Evolutionary conservation across 495 filamentous ascomycete genomes (phyloP).

Genomic region (Hypoxylon fuscum): DNA sequence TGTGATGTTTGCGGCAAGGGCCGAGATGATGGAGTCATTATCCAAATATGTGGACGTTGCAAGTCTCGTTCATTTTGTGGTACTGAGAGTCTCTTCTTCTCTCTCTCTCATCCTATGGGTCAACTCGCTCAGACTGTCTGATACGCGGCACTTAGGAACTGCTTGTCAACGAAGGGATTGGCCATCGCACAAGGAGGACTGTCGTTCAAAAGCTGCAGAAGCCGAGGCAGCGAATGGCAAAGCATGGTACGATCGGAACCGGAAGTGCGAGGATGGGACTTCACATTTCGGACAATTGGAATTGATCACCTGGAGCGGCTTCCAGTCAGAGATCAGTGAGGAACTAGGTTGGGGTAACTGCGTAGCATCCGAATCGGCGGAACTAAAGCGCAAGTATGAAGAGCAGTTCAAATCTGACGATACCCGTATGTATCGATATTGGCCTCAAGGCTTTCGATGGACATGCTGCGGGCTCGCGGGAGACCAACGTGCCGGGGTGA

Average conservation of each 20-base stretch:
- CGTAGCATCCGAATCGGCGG: neutral
- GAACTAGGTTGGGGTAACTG: neutral
- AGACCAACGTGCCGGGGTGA: neutral
- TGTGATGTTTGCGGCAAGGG: neutral
- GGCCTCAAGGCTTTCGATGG: neutral
- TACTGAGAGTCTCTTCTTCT: too few relatives aligned
- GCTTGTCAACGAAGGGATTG: neutral
- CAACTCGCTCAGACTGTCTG: neutral
- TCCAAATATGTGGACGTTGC: neutral
- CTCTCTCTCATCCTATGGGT: neutral
- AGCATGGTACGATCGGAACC: neutral
- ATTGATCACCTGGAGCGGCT: conserved; percentile 1
- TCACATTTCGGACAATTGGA: neutral
- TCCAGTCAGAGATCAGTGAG: neutral
- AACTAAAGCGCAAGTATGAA: neutral
- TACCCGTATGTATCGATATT: neutral
- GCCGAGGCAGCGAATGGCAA: neutral
- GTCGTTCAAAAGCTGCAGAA: neutral
- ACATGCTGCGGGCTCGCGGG: neutral
- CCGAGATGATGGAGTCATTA: neutral
- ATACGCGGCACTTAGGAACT: neutral
- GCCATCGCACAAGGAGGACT: neutral
- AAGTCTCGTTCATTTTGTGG: conserved; percentile 1
- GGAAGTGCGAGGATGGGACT: neutral
- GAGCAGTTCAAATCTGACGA: neutral